These are phyloP conservation scores for Starmerella vaccinii DNA, from an alignment of 805 yeast species.

Conservation along the genomic window DNA sequence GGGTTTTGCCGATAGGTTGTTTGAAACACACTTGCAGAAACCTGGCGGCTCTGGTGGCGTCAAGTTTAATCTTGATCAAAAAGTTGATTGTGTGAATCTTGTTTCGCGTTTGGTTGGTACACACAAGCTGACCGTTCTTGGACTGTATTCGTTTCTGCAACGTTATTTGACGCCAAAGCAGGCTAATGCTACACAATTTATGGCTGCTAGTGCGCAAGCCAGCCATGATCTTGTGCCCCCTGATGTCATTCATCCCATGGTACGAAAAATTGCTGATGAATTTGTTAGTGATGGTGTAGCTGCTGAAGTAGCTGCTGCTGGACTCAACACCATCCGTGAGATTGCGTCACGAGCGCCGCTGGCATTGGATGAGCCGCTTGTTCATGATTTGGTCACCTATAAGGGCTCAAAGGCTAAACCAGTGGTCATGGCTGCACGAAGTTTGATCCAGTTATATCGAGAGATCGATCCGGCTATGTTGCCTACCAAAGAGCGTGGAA, in stretches of 20 bases:
- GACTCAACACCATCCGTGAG: conserved; percentile 89
- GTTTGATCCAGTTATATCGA: conserved; percentile 74
- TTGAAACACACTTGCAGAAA: conserved; percentile 47
- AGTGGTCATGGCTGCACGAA: conserved; percentile 88
- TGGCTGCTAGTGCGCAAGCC: conserved; percentile 97
- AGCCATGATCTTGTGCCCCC: conserved; percentile 97
- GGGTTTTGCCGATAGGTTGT: conserved; percentile 85
- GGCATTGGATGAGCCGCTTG: conserved; percentile 76
- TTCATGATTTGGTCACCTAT: conserved; percentile 84
- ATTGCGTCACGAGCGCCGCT: conserved; percentile 87
- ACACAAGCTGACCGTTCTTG: conserved; percentile 82
- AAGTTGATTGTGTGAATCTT: conserved; percentile 76
- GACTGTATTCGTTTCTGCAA: conserved; percentile 77
- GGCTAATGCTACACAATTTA: conserved; percentile 81
- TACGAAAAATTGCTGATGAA: conserved; percentile 91
- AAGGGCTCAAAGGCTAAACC: conserved; percentile 89
- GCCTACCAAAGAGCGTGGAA: conserved; percentile 82
- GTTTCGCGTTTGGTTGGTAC: conserved; percentile 86
- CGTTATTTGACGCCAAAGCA: conserved; percentile 92
- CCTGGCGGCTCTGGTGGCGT: conserved; percentile 38
- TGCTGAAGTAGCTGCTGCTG: conserved; percentile 96
- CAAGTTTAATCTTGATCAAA: conserved; percentile 75
- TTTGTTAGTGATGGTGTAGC: conserved; percentile 98
- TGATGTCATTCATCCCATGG: conserved; percentile 66
- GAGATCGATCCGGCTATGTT: conserved; percentile 97